Evolutionary conservation across 2,329 filamentous ascomycete genomes (phyloP), one percentile per base, ranked within the genome.

Genomic region (Aspergillus neotritici): DNA sequence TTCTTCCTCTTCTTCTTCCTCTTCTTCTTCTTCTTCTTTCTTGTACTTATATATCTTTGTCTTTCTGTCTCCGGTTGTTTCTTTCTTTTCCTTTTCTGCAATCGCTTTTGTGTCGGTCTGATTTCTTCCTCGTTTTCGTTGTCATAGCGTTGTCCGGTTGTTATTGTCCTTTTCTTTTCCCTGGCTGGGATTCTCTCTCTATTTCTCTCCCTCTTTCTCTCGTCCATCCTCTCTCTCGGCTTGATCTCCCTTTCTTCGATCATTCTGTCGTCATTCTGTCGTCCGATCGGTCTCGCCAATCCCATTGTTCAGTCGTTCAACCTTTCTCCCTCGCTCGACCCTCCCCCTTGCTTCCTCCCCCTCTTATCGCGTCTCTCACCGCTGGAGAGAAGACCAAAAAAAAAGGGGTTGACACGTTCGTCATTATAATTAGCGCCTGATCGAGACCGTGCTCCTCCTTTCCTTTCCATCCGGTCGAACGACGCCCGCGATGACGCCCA

Each of bases 401-500:
- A 15, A 46, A 45, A 49, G 34, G 46, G 42, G 39, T 32, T 12
- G 28, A 32, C 29, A 25, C 30, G 25, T 12, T 17, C 38, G 43
- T 44, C 33, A 37, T 16, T 49, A 49, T 42, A 48, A 25, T 25
- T 25, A 25, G 2, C 41, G 43, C 32, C 33, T 31, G 31, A 44
- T 43, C 31, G 33, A 31, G 34, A 45, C 38, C 21, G 21, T 33
- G 31, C 40, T 35, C 14, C 32, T 48, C 25, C n/a, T 34, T 41
- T 37, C 14, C 14, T 38, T 39, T 17, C 31, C 21, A 35, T 29
- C 28, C 16, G 10, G 9, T 25, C 21, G 48, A 30, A 37, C 37
- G 41, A 21, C 35, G 33, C 10, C 46, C 51, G 43, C 47, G 40
- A 65, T 65, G 62, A 53, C 58, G 44, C 56, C 60, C 47, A 54